Conservation (phyloP, 163 green algal genomes). For the Chloroidium sp. region DNA sequence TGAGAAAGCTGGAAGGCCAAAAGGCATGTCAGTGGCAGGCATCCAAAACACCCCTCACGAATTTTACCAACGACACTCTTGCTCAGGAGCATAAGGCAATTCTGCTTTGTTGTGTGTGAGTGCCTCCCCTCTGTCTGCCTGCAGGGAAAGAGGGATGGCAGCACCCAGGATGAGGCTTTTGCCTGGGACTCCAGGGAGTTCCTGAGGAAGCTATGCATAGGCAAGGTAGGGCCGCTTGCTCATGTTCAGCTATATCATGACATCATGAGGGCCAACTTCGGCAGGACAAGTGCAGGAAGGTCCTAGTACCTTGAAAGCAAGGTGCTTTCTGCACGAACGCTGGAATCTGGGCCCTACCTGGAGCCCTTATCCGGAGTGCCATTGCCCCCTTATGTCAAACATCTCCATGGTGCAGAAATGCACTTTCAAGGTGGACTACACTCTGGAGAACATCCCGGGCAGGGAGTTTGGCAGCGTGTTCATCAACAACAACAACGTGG, state of each 20-base stretch:
- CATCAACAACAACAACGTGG: slow-evolving; percentile 59
- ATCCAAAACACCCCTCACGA: background rate
- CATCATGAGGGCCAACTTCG: background rate
- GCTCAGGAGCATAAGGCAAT: too few relatives aligned
- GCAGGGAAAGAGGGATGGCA: slow-evolving; percentile 80
- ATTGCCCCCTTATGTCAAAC: background rate
- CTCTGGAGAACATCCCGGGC: slow-evolving; percentile 65
- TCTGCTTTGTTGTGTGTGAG: too few relatives aligned
- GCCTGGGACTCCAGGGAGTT: slow-evolving; percentile 86
- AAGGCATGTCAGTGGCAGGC: background rate
- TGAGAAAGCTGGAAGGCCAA: too few relatives aligned
- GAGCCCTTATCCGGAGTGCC: too few relatives aligned
- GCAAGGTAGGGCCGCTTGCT: slow-evolving; percentile 48
- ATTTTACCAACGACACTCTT: background rate
- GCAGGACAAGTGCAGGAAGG: too few relatives aligned
- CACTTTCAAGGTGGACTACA: slow-evolving; percentile 90
- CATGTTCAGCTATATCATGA: background rate
- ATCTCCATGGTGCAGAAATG: slow-evolving; percentile 28
- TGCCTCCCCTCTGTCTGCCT: background rate
- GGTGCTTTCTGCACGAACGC: too few relatives aligned
- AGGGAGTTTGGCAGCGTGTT: slow-evolving; percentile 90
- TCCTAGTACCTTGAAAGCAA: too few relatives aligned
- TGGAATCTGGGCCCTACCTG: too few relatives aligned
- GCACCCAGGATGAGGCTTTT: slow-evolving; percentile 79
- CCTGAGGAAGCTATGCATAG: slow-evolving; percentile 77